Evolutionary conservation across 2,329 filamentous ascomycete genomes (phyloP).

Genomic region (Podosphaera leucotricha): DNA sequence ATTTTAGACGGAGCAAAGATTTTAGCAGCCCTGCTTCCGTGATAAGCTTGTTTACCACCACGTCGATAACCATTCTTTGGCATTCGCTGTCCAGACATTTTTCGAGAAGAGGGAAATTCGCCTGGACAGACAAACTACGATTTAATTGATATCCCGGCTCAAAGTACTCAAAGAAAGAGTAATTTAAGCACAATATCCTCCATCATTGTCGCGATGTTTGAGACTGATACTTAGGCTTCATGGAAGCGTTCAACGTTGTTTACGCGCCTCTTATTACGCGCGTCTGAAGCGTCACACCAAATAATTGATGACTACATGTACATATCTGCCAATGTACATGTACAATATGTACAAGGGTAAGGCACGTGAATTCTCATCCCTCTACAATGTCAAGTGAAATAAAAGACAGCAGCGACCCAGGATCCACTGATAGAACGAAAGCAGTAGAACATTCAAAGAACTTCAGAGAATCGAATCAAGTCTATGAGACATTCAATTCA

Average conservation of each 20-base stretch:
- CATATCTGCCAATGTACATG: too few relatives aligned
- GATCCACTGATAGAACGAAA: constrained; percentile 13
- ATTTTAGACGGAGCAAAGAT: constrained; percentile 60
- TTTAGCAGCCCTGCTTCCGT: constrained; percentile 43
- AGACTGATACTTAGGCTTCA: too few relatives aligned
- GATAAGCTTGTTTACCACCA: constrained; percentile 42
- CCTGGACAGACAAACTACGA: not conserved
- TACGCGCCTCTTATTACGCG: too few relatives aligned
- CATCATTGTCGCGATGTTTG: too few relatives aligned
- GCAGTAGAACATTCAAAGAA: constrained; percentile 16
- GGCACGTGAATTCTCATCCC: too few relatives aligned
- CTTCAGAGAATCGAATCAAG: constrained; percentile 16
- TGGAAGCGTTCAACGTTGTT: too few relatives aligned
- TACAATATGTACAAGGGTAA: too few relatives aligned
- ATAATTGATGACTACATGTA: too few relatives aligned
- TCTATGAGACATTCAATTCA: constrained; percentile 20
- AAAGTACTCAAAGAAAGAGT: not conserved
- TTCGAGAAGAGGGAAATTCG: constrained; percentile 9
- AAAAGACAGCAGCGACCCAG: constrained; percentile 10
- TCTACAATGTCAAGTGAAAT: constrained; percentile 16
- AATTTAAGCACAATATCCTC: not conserved
- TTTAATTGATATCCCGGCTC: not conserved
- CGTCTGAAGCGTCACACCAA: too few relatives aligned
- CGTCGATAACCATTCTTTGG: constrained; percentile 44
- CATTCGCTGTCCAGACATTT: constrained; percentile 33